Conservation (phyloP, 257 asterid genomes). For the Lycium barbarum region DNA sequence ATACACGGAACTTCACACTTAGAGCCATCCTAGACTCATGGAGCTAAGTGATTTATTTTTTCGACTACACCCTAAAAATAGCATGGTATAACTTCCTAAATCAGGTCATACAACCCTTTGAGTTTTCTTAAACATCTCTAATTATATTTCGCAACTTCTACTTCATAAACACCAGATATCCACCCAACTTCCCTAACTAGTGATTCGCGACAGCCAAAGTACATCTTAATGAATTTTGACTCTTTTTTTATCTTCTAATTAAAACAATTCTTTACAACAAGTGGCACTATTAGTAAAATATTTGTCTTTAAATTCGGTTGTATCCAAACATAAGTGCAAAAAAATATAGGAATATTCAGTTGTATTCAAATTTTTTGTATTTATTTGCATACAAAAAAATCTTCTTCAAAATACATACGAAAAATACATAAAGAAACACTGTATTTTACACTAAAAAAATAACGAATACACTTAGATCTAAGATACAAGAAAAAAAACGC, state of each 20-base stretch:
- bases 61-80: background rate
- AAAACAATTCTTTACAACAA: background rate
- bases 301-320: background rate
- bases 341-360: too few species aligned
- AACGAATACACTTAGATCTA: too few species aligned
- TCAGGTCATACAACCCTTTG: background rate
- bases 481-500: too few species aligned
- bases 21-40: background rate
- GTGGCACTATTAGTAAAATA: background rate
- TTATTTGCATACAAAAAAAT: too few species aligned
- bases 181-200: background rate
- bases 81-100: background rate
- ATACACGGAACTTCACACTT: background rate
- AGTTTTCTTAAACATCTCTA: background rate
- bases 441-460: too few species aligned
- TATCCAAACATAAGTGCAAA: too few species aligned
- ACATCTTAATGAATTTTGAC: background rate
- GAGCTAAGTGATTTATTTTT: background rate
- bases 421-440: too few species aligned
- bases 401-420: too few species aligned
- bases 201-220: background rate
- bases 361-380: too few species aligned
- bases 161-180: conserved; percentile 4
- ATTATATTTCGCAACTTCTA: background rate
- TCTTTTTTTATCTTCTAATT: background rate